Evolutionary conservation across 257 asterid genomes (phyloP), one percentile per base, ranked within the genome.

Genomic region (Henckelia pumila): DNA sequence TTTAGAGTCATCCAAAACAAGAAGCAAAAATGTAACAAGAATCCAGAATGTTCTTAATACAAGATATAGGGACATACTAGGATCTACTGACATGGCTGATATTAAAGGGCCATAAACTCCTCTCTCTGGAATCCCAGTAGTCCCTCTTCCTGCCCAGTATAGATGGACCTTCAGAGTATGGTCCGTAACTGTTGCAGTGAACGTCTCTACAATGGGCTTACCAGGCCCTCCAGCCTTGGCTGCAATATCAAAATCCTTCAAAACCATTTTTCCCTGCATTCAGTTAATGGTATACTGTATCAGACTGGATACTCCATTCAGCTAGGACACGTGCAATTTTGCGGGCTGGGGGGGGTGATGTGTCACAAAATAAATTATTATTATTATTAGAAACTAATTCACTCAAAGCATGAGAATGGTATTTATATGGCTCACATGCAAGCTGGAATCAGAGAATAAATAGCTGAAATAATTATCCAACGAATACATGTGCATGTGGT

Each of bases 111-210:
- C 98, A 68, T 89, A 92, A 68, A 75, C 80, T 75, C 97, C 97
- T 79, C 98, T 84, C 6, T 33, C 57, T 25, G 98, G 98, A 49
- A 92, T 86, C 74, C 97, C 96, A 0, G 96, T 88, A 16, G 98
- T 92, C 67, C 98, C 98, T 69, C 53, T 84, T 72, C 98, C 96
- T 1, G 95, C 93, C 97, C 97, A 92, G 75, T 89, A 88, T 47
- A 89, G 79, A 77, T 86, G 97, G 80, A 92, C 78, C 77, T 89
- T 86, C 80, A 92, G 70, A 3, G 95, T 86, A 72, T 73, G 66
- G 56, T 80, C 75, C 1, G 83, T 84, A 17, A 92, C 89, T n/a
- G 37, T 56, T 56, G 40, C 85, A n/a, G 78, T 86, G 79, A 84
- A 88, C 53, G 30, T 79, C 78, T 81, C 84, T 59, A 88, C 21